A percentile compares a stretch with the other conserved stretches of the same genome.
Evolutionary conservation across 176 grass and related monocot species (phyloP).

Genomic region (Cymbopogon citratus): DNA sequence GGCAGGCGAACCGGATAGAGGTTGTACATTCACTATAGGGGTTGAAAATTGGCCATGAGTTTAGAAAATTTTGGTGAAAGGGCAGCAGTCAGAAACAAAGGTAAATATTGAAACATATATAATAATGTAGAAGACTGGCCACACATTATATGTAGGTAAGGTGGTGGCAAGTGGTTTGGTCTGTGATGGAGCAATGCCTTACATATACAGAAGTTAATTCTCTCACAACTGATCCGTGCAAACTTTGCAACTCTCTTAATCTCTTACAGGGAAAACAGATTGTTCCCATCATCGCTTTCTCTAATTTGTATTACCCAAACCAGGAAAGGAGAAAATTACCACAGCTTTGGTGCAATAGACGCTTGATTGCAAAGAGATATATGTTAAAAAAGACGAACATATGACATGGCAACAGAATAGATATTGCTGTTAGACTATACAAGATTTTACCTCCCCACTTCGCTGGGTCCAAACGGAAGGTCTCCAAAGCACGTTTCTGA

Average conservation of each 20-base stretch:
- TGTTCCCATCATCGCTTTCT: not conserved
- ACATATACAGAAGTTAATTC: not conserved
- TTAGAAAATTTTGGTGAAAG: conserved; percentile 4
- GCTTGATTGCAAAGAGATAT: not conserved
- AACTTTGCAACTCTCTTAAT: not conserved
- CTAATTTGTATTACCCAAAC: not conserved
- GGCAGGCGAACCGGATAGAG: conserved; percentile 86
- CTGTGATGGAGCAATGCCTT: not conserved
- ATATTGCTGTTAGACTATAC: not conserved
- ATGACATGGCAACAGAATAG: not conserved
- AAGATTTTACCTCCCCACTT: conserved; percentile 91
- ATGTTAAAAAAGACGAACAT: not conserved
- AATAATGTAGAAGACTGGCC: not conserved
- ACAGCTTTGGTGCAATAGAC: not conserved
- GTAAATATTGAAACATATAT: not conserved
- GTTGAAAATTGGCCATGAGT: conserved; percentile 15
- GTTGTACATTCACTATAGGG: conserved; percentile 88
- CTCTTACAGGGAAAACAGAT: not conserved
- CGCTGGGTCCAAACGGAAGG: conserved; percentile 74
- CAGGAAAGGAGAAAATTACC: not conserved
- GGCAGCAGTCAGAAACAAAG: not conserved
- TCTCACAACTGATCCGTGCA: not conserved
- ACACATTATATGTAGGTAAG: not conserved
- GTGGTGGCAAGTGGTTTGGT: not conserved
- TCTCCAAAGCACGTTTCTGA: conserved; percentile 91